Evolutionary conservation across 2,329 filamentous ascomycete genomes (phyloP), one percentile per base, ranked within the genome.

Genomic region (Alternaria triticina): DNA sequence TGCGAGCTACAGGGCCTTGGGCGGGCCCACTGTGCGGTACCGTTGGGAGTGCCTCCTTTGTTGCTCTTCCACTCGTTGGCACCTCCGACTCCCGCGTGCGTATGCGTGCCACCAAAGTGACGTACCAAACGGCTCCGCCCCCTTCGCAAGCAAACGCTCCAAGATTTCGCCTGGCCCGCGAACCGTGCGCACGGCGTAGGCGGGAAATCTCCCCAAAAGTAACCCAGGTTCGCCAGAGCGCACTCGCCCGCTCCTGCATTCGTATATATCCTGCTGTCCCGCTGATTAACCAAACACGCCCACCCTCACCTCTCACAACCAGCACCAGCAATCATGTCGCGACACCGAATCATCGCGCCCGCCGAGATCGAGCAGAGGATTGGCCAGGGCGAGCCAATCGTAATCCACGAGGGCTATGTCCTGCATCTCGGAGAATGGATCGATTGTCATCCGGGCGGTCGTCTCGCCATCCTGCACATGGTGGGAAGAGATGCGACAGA

Each of bases 391-490:
- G 81, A 85, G 28, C 82, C 79, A 13, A 84, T 90, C 58, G 83
- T 89, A 68, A 84, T 90, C 58, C 84, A 83, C 67, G 83, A 89
- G 49, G 87, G 86, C 47, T 71, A 80, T 55, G 84, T 87, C 15
- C 79, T 90, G 68, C 81, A 83, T 59, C 83, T 90, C 40, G 86
- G 88, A 70, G 78, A 81, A 46, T 90, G 88, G 88, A 82, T 89
- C 68, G 74, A 84, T 58, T 83, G 79, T 59, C 88, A 90, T 70
- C 88, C 88, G 0, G 88, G 88, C 20, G 88, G 88, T 30, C 79
- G 82, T 13, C 78, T 89, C 25, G 86, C 87, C 20, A 88, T 89
- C 64, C 73, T 86, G 66, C 88, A 90, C 78, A 89, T 88, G 86
- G 84, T 88, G 5, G 86, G 86, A 59, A 83, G 82, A 75, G 86